Evolutionary conservation across 1,139 yeast genomes (phyloP).

Genomic region (Sugiyamaella xylanicola): DNA sequence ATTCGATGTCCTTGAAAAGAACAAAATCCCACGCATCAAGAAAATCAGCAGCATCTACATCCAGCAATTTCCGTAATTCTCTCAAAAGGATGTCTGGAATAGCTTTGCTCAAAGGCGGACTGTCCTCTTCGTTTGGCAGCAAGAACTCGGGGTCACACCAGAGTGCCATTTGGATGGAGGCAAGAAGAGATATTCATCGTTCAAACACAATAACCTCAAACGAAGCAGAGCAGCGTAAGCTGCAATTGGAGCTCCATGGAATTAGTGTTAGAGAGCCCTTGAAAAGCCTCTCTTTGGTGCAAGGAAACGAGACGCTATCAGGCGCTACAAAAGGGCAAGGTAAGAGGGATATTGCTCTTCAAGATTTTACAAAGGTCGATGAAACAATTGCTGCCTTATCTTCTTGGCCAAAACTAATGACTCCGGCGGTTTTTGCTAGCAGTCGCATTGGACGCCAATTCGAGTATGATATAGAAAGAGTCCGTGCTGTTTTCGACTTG

Average conservation of each 20-base stretch:
- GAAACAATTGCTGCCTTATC: constrained; percentile 35
- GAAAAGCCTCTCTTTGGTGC: constrained; percentile 30
- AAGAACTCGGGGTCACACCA: constrained; percentile 1
- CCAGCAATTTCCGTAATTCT: constrained; percentile 25
- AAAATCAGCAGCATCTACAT: constrained; percentile 30
- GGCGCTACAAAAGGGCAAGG: constrained; percentile 31
- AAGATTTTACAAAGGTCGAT: constrained; percentile 39
- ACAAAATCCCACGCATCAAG: constrained; percentile 35
- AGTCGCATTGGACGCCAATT: constrained; percentile 50
- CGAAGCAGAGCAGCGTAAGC: constrained; percentile 70
- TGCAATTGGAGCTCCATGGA: constrained; percentile 67
- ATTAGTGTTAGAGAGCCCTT: constrained; percentile 68
- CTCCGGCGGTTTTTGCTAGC: constrained; percentile 53
- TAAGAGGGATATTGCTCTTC: constrained; percentile 29
- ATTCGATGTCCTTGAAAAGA: constrained; percentile 25
- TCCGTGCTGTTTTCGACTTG: constrained; percentile 64
- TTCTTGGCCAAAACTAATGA: constrained; percentile 44
- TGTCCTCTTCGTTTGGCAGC: background rate
- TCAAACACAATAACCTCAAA: constrained; percentile 70
- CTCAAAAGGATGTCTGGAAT: constrained; percentile 24
- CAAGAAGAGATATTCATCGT: constrained; percentile 66
- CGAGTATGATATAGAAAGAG: constrained; percentile 52
- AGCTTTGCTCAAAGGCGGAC: constrained; percentile 15
- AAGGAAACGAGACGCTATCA: constrained; percentile 38
- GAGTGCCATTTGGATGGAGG: constrained; percentile 50